Base-by-base conservation (phyloP, 371 early-diverging fungal genomes). In the Mortierella sp. region DNA sequence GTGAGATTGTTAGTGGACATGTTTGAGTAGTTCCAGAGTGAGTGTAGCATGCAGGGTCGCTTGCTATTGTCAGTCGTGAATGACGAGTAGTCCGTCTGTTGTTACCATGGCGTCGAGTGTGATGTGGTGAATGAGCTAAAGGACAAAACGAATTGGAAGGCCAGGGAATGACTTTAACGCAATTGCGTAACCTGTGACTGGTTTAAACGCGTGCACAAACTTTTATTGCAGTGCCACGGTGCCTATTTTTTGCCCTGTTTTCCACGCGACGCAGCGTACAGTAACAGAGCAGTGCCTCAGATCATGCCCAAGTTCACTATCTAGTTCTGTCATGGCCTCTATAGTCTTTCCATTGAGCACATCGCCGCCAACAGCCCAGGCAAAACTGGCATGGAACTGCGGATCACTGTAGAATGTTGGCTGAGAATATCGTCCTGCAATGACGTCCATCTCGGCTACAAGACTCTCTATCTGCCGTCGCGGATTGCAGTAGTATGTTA, bases 331-430 rank as follows among this genome's bases (percentile, higher is more conserved):
- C 43, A 81, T 62, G 16, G 55, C 37, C 0, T 69, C 49, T 0
- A 72, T 64, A 18, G 47, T 55, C 37, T 65, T 20, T n/a, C 40
- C 54, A 37, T 58, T 58, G 3, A 81, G 67, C 12, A 59, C 59
- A 26, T 72, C 70, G 26, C 83, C 83, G 1, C 83, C 83, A 2
- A 76, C 20, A 5, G 83, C 83, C 73, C 76, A 81, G 2, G 83
- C 83, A 70, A 81, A 75, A 39, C 83, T 81, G 37, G 76, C 83
- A 22, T 81, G 83, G 39, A 81, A 72, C 70, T 81, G 62, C 5
- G 83, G 83, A 16, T 72, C 55, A 0, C 62, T 61, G n/a, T 81
- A 81, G 26, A 81, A 81, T 28, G 51, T 69, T 30, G 83, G 83
- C 39, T 81, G 83, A 8, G 62, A 64, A 40, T 73, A 81, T 18